Percentiles rank a stretch among this genome's conserved stretches.
Conservation (phyloP, 805 yeast species). For the Maudiozyma pseudohumilis region DNA sequence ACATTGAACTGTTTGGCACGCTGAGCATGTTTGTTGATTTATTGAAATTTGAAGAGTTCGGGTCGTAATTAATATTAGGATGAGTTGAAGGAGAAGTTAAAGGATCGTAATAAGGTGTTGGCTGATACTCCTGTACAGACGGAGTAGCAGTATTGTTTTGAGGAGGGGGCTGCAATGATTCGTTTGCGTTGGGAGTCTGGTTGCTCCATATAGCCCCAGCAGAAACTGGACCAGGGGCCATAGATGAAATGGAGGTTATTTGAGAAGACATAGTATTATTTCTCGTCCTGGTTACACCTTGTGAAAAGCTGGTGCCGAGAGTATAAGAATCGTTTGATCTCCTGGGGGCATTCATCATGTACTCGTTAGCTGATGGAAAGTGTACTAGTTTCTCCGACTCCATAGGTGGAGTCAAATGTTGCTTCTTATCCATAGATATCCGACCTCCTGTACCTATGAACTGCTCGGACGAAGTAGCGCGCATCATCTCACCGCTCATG, state of each 20-base stretch:
- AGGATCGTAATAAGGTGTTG: constrained; percentile 17
- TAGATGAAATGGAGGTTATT: constrained; percentile 27
- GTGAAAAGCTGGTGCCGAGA: constrained; percentile 11
- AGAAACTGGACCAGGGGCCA: constrained; percentile 13
- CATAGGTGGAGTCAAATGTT: constrained; percentile 23
- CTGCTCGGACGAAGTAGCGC: constrained; percentile 1
- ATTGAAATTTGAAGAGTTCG: background rate
- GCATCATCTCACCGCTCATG: constrained; percentile 6
- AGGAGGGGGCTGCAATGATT: constrained; percentile 7
- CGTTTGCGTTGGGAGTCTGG: constrained; percentile 13
- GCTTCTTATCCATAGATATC: constrained; percentile 11
- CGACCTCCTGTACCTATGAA: constrained; percentile 13
- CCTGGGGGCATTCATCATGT: constrained; percentile 20
- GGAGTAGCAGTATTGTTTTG: constrained; percentile 1
- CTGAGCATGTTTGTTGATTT: constrained; percentile 3
- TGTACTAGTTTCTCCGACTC: constrained; percentile 20
- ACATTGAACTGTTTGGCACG: constrained; percentile 6
- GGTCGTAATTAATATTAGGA: constrained; percentile 1
- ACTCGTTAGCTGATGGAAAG: constrained; percentile 22
- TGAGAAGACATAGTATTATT: constrained; percentile 29
- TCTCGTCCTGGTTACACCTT: constrained; percentile 25
- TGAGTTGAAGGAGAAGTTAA: constrained; percentile 7
- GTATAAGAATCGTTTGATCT: constrained; percentile 26
- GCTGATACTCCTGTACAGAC: constrained; percentile 9
- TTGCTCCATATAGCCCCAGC: constrained; percentile 23